Conservation (phyloP, 352 stramenopile genomes). For the Pythium diclinum region DNA sequence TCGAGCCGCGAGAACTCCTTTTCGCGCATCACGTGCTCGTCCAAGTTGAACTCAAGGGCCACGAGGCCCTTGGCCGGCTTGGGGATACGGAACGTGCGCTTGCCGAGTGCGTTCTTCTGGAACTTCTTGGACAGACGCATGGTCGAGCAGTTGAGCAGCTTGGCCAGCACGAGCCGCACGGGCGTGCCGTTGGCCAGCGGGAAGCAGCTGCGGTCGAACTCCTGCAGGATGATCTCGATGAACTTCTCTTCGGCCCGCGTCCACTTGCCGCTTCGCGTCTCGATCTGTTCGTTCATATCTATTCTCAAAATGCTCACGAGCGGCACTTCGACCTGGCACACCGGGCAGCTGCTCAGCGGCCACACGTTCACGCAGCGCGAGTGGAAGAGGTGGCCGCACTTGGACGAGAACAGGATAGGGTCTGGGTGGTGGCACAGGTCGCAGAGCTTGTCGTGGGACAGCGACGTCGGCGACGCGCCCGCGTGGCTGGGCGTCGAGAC, state of each 20-base stretch:
- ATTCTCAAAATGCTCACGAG: slow-evolving; percentile 63
- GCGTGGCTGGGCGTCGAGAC: slow-evolving; percentile 9
- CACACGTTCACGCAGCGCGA: slow-evolving; percentile 81
- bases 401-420: slow-evolving; percentile 63
- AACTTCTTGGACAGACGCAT: slow-evolving; percentile 90
- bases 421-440: slow-evolving; percentile 79
- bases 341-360: slow-evolving; percentile 62
- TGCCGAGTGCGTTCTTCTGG: slow-evolving; percentile 85
- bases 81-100: slow-evolving; percentile 77
- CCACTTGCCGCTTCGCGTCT: slow-evolving; percentile 81
- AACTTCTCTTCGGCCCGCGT: slow-evolving; percentile 83
- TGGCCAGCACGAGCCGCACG: slow-evolving; percentile 77
- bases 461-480: slow-evolving; percentile 12
- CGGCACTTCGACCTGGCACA: slow-evolving; percentile 52
- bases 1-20: slow-evolving; percentile 71
- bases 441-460: slow-evolving; percentile 45
- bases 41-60: slow-evolving; percentile 67
- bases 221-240: slow-evolving; percentile 75
- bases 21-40: slow-evolving; percentile 64
- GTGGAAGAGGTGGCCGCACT: slow-evolving; percentile 84
- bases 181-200: slow-evolving; percentile 80
- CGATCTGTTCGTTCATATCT: slow-evolving; percentile 71
- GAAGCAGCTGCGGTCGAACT: slow-evolving; percentile 76
- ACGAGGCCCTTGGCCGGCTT: slow-evolving; percentile 61
- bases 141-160: slow-evolving; percentile 87